Evolutionary conservation across 306 rosid genomes (phyloP).

Genomic region (Dalbergia oliveri): DNA sequence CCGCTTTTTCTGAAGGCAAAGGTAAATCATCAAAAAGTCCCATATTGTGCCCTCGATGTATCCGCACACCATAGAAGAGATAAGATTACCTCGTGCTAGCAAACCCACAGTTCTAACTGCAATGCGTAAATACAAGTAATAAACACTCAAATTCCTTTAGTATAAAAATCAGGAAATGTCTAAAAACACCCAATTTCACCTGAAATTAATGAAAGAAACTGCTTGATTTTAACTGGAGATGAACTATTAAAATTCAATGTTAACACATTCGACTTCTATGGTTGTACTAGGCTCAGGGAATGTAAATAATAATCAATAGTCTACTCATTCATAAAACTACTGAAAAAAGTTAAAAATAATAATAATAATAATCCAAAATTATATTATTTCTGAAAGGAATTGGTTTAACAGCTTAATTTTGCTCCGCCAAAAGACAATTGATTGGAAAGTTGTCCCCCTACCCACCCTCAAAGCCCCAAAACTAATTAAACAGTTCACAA

Average conservation of each 20-base stretch:
- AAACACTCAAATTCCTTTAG: neutral
- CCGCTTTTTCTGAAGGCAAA: constrained; percentile 79
- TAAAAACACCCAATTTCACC: constrained; percentile 16
- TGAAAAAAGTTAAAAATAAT: neutral
- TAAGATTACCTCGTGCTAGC: constrained; percentile 52
- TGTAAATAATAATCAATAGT: neutral
- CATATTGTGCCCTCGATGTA: constrained; percentile 64
- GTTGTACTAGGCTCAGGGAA: constrained; percentile 15
- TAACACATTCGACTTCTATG: constrained; percentile 3
- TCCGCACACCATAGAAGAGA: constrained; percentile 48
- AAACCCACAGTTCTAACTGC: constrained; percentile 52
- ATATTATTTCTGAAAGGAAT: neutral
- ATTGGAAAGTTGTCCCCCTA: neutral
- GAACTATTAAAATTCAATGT: constrained; percentile 11
- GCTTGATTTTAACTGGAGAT: constrained; percentile 28
- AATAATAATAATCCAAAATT: neutral
- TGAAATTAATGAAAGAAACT: constrained; percentile 22
- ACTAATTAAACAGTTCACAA: neutral
- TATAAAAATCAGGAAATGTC: neutral
- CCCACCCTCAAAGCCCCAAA: neutral
- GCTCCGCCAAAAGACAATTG: constrained; percentile 3
- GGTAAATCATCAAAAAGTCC: constrained; percentile 95
- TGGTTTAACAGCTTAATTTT: constrained; percentile 3
- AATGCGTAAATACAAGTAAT: constrained; percentile 23
- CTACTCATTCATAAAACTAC: constrained; percentile 15